Conservation (phyloP, 768 basidiomycete species). For the Leccinum obscurum region DNA sequence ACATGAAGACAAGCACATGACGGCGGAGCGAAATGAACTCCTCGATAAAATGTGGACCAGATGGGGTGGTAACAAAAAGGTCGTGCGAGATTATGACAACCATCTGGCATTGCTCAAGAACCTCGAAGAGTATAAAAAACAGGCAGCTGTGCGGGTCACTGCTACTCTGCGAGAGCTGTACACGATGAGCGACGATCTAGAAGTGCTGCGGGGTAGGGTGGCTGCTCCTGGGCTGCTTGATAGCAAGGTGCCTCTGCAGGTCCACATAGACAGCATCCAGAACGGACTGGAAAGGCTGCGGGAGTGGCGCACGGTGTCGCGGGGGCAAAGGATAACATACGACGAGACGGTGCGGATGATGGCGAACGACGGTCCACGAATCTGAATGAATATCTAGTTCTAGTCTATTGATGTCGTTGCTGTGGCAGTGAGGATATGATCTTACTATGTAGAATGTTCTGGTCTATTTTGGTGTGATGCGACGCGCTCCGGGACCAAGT, state of each 20-base stretch:
- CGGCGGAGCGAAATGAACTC: slow-evolving; percentile 49
- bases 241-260: slow-evolving; percentile 62
- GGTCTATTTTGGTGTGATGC: no score
- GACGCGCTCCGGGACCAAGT: no score
- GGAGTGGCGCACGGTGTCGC: slow-evolving; percentile 53
- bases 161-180: slow-evolving; percentile 61
- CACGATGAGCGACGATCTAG: slow-evolving; percentile 70
- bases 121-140: slow-evolving; percentile 55
- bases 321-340: slow-evolving; percentile 49
- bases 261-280: slow-evolving; percentile 73
- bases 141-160: slow-evolving; percentile 65
- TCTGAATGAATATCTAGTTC: slow-evolving; percentile 1
- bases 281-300: slow-evolving; percentile 56
- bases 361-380: slow-evolving; percentile 6
- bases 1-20: slow-evolving; percentile 54
- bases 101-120: slow-evolving; percentile 56
- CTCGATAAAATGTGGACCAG: slow-evolving; percentile 69
- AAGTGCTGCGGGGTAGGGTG: slow-evolving; percentile 72
- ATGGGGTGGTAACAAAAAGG: slow-evolving; percentile 59
- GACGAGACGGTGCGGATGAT: slow-evolving; percentile 33
- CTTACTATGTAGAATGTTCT: no score
- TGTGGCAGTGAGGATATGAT: background rate
- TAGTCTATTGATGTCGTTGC: background rate
- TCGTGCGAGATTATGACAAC: slow-evolving; percentile 43
- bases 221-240: slow-evolving; percentile 65